Evolutionary conservation across 1,284 basidiomycete genomes (phyloP).

Genomic region (Apiotrichum gracile): DNA sequence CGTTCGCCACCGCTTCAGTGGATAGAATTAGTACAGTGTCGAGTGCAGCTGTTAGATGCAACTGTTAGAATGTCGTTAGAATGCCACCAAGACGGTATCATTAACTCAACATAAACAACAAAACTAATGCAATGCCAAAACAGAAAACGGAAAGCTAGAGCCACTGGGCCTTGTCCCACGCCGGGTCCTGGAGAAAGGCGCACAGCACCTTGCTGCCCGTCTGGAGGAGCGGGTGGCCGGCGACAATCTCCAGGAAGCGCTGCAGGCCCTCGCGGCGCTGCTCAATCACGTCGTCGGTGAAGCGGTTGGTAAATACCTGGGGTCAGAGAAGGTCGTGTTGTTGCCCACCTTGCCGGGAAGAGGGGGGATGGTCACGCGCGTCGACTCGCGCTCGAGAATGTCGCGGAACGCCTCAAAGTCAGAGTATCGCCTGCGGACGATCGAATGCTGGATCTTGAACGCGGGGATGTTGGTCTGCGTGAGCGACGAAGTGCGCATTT

Average conservation of each 20-base stretch:
- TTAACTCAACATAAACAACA: not conserved
- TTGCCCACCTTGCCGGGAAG: constrained; percentile 73
- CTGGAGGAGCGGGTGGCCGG: constrained; percentile 93
- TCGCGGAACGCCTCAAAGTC: constrained; percentile 99
- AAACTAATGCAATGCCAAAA: constrained; percentile 7
- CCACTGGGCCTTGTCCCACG: constrained; percentile 46
- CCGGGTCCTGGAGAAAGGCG: constrained; percentile 74
- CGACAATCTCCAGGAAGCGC: constrained; percentile 91
- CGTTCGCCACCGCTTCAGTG: constrained; percentile 17
- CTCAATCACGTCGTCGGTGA: constrained; percentile 97
- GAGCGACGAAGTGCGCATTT: not conserved
- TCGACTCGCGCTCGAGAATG: constrained; percentile 93
- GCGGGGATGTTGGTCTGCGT: constrained; percentile 96
- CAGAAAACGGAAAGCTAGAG: constrained; percentile 15
- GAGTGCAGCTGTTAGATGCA: not conserved
- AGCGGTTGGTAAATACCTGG: constrained; percentile 82
- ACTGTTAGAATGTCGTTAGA: too few relatives aligned
- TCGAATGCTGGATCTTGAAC: constrained; percentile 91
- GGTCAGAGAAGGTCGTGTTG: not conserved
- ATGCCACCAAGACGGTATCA: not conserved
- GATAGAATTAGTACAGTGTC: not conserved
- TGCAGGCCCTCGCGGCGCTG: constrained; percentile 85
- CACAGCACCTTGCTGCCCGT: constrained; percentile 96
- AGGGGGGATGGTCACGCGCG: constrained; percentile 92
- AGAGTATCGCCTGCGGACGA: constrained; percentile 90